Percentiles rank a stretch among this genome's conserved stretches.
These are phyloP conservation scores for Linderniella brevidens DNA, from an alignment of 257 asterid species.

Conservation along the genomic window DNA sequence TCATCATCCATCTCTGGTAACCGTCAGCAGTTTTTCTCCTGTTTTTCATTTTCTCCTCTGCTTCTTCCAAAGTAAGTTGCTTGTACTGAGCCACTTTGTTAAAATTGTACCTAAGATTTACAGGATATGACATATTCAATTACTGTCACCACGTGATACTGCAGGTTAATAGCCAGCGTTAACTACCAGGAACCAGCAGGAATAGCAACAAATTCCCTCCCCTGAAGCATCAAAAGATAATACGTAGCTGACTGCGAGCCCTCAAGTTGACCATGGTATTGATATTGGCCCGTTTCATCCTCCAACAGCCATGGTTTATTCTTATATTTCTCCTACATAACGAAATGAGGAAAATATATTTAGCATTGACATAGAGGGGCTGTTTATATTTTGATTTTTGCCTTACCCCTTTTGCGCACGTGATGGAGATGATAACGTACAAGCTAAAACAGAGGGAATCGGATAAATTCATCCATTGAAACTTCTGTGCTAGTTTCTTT, in stretches of 20 bases:
- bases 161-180: slow-evolving; percentile 5
- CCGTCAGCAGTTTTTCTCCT: slow-evolving; percentile 99
- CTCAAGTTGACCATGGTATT: slow-evolving; percentile 77
- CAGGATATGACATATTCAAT: slow-evolving; percentile 4
- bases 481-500: too few relatives aligned
- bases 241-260: slow-evolving; percentile 92
- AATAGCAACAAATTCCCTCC: slow-evolving; percentile 84
- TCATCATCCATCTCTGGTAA: slow-evolving; percentile 98
- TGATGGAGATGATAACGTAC: too few relatives aligned
- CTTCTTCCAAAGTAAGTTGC: slow-evolving; percentile 96
- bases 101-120: slow-evolving; percentile 65
- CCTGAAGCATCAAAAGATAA: slow-evolving; percentile 91
- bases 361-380: too few relatives aligned
- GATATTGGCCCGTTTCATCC: slow-evolving; percentile 92
- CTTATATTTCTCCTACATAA: slow-evolving; percentile 74
- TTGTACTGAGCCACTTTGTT: slow-evolving; percentile 95
- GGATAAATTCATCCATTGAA: too few relatives aligned
- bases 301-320: slow-evolving; percentile 94
- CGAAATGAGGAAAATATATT: background rate
- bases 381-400: too few relatives aligned
- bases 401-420: too few relatives aligned
- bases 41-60: slow-evolving; percentile 95
- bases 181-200: slow-evolving; percentile 97
- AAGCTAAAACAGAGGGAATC: too few relatives aligned
- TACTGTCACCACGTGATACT: slow-evolving; percentile 3